These are phyloP conservation scores for Echites panduratus DNA, from an alignment of 257 asterid species.

Conservation along the genomic window DNA sequence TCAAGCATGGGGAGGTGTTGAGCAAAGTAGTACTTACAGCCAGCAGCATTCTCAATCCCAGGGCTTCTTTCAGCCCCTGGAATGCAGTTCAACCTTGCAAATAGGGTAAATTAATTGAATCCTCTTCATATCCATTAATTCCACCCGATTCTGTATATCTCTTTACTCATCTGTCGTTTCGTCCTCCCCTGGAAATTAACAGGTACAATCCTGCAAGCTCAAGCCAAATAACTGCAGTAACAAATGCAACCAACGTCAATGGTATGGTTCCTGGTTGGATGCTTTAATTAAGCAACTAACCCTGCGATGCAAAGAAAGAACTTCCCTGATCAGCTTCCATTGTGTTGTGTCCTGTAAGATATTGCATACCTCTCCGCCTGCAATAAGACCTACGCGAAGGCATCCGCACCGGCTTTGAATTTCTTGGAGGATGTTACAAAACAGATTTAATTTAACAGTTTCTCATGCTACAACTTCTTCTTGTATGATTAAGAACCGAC, in stretches of 20 bases:
- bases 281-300: slow-evolving; percentile 40
- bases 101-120: slow-evolving; percentile 46
- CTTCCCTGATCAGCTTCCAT: neutral
- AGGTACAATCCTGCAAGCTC: slow-evolving; percentile 65
- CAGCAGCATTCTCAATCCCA: slow-evolving; percentile 73
- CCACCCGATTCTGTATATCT: neutral
- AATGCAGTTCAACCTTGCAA: slow-evolving; percentile 76
- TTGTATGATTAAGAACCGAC: neutral
- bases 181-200: neutral
- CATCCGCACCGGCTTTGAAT: neutral
- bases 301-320: neutral
- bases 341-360: neutral
- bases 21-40: slow-evolving; percentile 51
- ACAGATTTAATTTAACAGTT: neutral
- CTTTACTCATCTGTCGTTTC: neutral
- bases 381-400: slow-evolving; percentile 3
- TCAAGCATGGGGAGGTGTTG: slow-evolving; percentile 64
- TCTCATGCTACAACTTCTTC: neutral
- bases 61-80: slow-evolving; percentile 74
- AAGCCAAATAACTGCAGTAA: slow-evolving; percentile 63
- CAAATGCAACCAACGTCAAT: slow-evolving; percentile 49
- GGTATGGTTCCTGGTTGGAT: slow-evolving; percentile 88
- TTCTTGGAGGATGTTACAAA: neutral
- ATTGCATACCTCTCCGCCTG: neutral
- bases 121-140: neutral